Evolutionary conservation across 352 stramenopile species (phyloP), one percentile per base, ranked within the genome.

Genomic region (Globisporangium acanthophoron): DNA sequence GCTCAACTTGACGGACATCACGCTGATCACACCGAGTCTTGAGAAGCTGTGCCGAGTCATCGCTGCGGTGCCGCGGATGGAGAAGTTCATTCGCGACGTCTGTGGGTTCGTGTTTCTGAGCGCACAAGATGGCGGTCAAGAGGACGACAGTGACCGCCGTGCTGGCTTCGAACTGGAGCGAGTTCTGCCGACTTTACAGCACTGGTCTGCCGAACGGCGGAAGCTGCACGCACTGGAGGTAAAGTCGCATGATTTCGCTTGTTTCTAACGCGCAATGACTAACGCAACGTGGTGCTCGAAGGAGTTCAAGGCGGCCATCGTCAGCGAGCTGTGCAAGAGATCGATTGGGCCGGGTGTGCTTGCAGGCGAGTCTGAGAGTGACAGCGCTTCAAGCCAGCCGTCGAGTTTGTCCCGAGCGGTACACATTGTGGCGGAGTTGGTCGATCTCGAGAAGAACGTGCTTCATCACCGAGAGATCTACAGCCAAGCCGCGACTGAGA

Each of bases 1-100:
- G 20, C 66, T 96, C 0, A 79, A 95, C 46, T 45, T 95, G 20
- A 89, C 80, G 0, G 87, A 96, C 59, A 87, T 94, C 33, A 93
- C 80, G 20, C 61, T 93, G 27, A 92, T 94, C 57, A 72, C 71
- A 0, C 83, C 84, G 40, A 92, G 76, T 52, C 61, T 96, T 2
- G 70, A 88, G 20, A 94, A 95, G 59, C 65, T 96, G 9, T 92
- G 79, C 49, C 82, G 74, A 54, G 87, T 94, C 12, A 83, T 96
- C 7, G 67, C 73, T 13, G 80, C 81, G 1, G 83, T 96, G 6
- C 85, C 87, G 0, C 72, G 83, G 12, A 90, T 95, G 76, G 87
- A 95, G 53, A 86, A 78, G 53, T 95, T 96, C 46, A 90, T 96
- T 56, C 82, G 78, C 4, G 82, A 94, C n/a, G 81, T 95, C 1